Conservation (phyloP, 495 filamentous ascomycete species). For the Letharia lupina region DNA sequence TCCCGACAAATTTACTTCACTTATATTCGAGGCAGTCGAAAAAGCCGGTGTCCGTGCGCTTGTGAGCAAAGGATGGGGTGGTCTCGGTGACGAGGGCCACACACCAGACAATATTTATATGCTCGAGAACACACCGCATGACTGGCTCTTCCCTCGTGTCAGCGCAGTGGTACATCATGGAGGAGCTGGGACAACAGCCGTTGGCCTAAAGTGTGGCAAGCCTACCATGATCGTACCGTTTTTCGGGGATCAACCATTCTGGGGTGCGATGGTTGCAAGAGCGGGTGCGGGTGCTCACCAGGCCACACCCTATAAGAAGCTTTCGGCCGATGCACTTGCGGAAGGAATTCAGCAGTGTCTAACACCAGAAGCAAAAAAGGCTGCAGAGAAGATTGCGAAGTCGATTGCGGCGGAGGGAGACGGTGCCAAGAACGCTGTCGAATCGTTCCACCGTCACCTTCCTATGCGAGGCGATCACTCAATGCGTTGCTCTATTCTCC, state of each 20-base stretch:
- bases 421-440: conserved; percentile 64
- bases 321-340: conserved; percentile 54
- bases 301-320: conserved; percentile 63
- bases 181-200: conserved; percentile 59
- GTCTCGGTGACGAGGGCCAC: conserved; percentile 45
- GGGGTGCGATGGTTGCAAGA: conserved; percentile 49
- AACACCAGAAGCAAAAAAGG: conserved; percentile 44
- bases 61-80: conserved; percentile 61
- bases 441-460: conserved; percentile 59
- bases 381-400: conserved; percentile 50
- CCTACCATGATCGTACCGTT: conserved; percentile 63
- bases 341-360: conserved; percentile 63
- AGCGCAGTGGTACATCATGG: conserved; percentile 56
- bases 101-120: conserved; percentile 52
- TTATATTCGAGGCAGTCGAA: conserved; percentile 55
- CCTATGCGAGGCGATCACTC: conserved; percentile 45
- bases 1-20: conserved; percentile 50
- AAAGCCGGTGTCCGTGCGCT: conserved; percentile 52
- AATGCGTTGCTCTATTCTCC: conserved; percentile 62
- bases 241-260: conserved; percentile 57
- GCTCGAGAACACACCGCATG: conserved; percentile 59
- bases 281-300: conserved; percentile 55
- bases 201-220: conserved; percentile 53
- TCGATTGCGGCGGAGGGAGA: conserved; percentile 60
- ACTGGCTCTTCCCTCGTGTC: conserved; percentile 59